Base-by-base conservation (phyloP, 495 filamentous ascomycete species). In the Neurospora discreta region DNA sequence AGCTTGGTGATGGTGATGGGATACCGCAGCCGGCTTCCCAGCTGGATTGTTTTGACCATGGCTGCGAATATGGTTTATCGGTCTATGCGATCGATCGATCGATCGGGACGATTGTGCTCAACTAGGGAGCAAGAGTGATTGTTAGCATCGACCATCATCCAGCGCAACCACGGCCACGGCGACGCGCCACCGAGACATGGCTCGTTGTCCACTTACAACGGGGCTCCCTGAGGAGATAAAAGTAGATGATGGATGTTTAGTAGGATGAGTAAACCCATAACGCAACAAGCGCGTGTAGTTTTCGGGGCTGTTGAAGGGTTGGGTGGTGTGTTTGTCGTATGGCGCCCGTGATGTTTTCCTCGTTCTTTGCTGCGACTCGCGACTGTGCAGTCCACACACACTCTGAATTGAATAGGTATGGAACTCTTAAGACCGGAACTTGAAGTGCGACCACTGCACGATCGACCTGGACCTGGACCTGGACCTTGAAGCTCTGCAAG, bases 1-100 rank as follows among this genome's bases (percentile, higher is more conserved):
- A 98, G 85, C 80, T 92, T 90, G 76, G 89, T 93, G 81, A 99
- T 91, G 77, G 93, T 98, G 84, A 98, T 94, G 73, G 95, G 95
- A 82, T 97, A 99, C 80, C 92, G 92, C 69, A 98, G 87, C 71
- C 84, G 82, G 77, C 78, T 78, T 75, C 89, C 88, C 71, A 90
- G 83, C 73, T 77, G 70, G 46, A 85, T 73, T 23, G 79, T 81
- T 74, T 84, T 84, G 69, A 68, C 73, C 77, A 77, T 81, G n/a
- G 68, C 69, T 38, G 67, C 20, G 65, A 39, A 15, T 16, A 0
- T 30, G 2, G 44, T 7, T 30, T 60, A 30, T 60, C 52, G 52
- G 1, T 5, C 3, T 16, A 7, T 3, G 52, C 0, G 23, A 3
- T 60, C 52, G 52, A 13, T 60, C 52, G 13, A n/a, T n/a, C n/a